Evolutionary conservation across 2,329 filamentous ascomycete species (phyloP).

Genomic region (Fusarium lateritium): DNA sequence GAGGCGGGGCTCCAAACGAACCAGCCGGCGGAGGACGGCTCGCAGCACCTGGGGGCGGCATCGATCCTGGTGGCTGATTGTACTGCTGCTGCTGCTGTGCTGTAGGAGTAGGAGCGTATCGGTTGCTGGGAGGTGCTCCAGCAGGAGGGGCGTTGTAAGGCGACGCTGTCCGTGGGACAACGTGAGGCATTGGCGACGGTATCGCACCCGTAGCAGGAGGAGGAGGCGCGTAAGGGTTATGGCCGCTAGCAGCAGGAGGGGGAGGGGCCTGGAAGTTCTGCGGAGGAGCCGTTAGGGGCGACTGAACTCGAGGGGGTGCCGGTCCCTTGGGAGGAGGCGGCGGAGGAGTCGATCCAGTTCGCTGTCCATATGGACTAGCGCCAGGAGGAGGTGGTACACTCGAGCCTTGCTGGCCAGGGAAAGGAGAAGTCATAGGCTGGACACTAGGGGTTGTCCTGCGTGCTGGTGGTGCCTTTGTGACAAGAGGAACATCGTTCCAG

Average conservation of each 20-base stretch:
- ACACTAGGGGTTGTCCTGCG: constrained; percentile 82
- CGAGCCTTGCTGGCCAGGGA: constrained; percentile 74
- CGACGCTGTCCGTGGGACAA: constrained; percentile 81
- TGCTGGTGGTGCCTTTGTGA: constrained; percentile 77
- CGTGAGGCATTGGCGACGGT: constrained; percentile 67
- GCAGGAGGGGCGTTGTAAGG: constrained; percentile 88
- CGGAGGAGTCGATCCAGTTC: constrained; percentile 77
- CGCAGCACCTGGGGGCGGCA: constrained; percentile 59
- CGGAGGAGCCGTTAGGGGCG: constrained; percentile 74
- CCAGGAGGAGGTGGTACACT: constrained; percentile 68
- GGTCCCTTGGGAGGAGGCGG: constrained; percentile 88
- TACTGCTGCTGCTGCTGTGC: constrained; percentile 63
- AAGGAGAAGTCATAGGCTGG: constrained; percentile 80
- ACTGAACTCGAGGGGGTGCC: constrained; percentile 78
- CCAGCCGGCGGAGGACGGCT: constrained; percentile 64
- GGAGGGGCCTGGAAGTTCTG: constrained; percentile 61
- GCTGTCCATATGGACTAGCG: constrained; percentile 69
- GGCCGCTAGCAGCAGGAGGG: constrained; percentile 74
- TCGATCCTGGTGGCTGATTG: constrained; percentile 59
- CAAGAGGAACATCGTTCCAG: constrained; percentile 96
- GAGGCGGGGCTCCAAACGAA: constrained; percentile 61
- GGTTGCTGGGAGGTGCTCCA: constrained; percentile 76
- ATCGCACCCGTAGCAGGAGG: constrained; percentile 76
- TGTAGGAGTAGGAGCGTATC: constrained; percentile 80
- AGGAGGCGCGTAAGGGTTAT: constrained; percentile 66